Conservation (phyloP, 2,329 filamentous ascomycete species). For the Pseudophaeomoniella oleicola region DNA sequence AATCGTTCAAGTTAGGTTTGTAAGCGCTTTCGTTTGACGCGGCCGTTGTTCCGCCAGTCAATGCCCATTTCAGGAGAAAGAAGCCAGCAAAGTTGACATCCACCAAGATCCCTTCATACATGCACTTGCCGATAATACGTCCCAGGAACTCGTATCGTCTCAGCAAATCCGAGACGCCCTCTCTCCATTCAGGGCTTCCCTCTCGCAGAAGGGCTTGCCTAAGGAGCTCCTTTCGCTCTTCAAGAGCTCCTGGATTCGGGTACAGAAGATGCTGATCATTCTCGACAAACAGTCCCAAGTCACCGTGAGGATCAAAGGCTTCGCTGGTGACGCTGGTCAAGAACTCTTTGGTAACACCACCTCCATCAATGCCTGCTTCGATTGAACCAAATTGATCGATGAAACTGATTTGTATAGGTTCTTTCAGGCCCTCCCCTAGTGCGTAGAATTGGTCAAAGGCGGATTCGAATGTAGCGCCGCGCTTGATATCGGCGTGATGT, state of each 20-base stretch:
- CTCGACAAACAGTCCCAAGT: conserved; percentile 56
- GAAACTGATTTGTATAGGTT: conserved; percentile 93
- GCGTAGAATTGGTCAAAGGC: conserved; percentile 72
- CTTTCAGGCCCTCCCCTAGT: conserved; percentile 71
- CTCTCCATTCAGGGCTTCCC: conserved; percentile 15
- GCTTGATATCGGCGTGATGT: conserved; percentile 66
- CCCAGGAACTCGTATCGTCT: conserved; percentile 81
- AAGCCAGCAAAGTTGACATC: conserved; percentile 90
- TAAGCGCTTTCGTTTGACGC: conserved; percentile 58
- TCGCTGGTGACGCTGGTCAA: conserved; percentile 76
- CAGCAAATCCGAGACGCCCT: conserved; percentile 39
- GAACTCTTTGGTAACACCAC: conserved; percentile 95
- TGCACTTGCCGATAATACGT: conserved; percentile 83
- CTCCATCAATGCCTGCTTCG: conserved; percentile 92
- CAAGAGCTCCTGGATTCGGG: conserved; percentile 67
- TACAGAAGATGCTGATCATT: conserved; percentile 80
- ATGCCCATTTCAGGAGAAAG: conserved; percentile 89
- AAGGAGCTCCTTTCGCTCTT: conserved; percentile 50
- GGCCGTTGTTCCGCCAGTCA: conserved; percentile 50
- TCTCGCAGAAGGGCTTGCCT: not conserved
- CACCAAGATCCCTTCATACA: conserved; percentile 92
- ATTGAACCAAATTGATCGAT: conserved; percentile 74
- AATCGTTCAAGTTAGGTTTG: conserved; percentile 84
- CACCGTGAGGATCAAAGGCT: conserved; percentile 51
- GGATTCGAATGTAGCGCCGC: conserved; percentile 70